Percentiles rank a stretch among this genome's conserved stretches.
Evolutionary conservation across 768 basidiomycete genomes (phyloP).

Genomic region (Lepiota venenata): DNA sequence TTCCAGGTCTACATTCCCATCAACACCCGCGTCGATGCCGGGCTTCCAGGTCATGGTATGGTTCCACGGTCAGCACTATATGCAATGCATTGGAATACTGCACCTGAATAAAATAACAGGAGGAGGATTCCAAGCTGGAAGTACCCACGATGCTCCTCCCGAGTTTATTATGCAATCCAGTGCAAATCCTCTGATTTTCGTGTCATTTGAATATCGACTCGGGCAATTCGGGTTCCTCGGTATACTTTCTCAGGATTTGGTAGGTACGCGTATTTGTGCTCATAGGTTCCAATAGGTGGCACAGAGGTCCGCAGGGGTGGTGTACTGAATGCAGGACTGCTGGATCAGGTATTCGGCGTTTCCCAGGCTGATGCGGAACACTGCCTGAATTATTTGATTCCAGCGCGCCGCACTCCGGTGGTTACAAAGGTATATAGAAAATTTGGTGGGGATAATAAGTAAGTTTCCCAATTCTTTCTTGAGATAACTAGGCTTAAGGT

Average conservation of each 20-base stretch:
- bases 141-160: constrained; percentile 28
- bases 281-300: constrained; percentile 23
- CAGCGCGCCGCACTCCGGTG: constrained; percentile 34
- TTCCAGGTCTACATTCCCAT: constrained; percentile 33
- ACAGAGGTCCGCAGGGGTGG: constrained; percentile 28
- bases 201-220: constrained; percentile 39
- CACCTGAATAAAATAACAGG: constrained; percentile 20
- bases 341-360: constrained; percentile 32
- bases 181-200: constrained; percentile 32
- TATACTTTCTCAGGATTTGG: constrained; percentile 14
- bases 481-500: no score
- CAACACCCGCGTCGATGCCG: constrained; percentile 16
- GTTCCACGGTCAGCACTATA: constrained; percentile 33
- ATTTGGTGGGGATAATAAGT: constrained; percentile 36
- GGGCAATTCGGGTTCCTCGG: constrained; percentile 41
- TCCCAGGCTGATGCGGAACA: not conserved
- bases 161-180: constrained; percentile 29
- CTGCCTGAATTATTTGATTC: not conserved
- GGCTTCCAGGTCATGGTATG: constrained; percentile 37
- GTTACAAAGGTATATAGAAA: constrained; percentile 33
- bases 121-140: constrained; percentile 38
- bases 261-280: no score
- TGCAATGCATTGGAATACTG: not conserved
- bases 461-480: not conserved
- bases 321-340: constrained; percentile 32